A percentile compares a stretch with the other conserved stretches of the same genome.
Conservation (phyloP, 805 yeast genomes). For the Candida krabiensis region DNA sequence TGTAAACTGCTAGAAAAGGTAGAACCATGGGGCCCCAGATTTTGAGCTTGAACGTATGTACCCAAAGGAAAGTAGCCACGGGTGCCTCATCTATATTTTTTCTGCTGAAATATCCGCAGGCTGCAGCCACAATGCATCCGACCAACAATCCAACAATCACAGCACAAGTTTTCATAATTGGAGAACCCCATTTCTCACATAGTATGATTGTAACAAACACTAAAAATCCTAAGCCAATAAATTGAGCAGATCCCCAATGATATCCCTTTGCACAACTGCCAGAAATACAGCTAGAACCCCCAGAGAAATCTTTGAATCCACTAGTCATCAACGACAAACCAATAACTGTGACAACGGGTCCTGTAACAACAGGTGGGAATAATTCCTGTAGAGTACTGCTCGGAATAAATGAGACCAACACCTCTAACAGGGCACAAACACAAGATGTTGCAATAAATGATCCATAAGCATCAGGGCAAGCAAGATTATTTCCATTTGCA, state of each 20-base stretch:
- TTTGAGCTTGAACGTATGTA: slow-evolving; percentile 33
- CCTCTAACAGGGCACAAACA: slow-evolving; percentile 57
- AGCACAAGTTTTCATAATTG: slow-evolving; percentile 81
- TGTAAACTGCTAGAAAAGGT: slow-evolving; percentile 73
- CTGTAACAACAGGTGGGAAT: slow-evolving; percentile 80
- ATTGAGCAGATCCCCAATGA: slow-evolving; percentile 75
- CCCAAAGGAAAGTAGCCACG: slow-evolving; percentile 72
- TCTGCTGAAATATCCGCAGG: slow-evolving; percentile 69
- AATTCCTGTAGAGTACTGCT: slow-evolving; percentile 56
- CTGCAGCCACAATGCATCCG: slow-evolving; percentile 84
- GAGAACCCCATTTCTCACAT: slow-evolving; percentile 76
- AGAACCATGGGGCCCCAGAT: slow-evolving; percentile 77
- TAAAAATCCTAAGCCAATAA: slow-evolving; percentile 72
- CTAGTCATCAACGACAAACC: slow-evolving; percentile 60
- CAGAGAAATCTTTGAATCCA: slow-evolving; percentile 76
- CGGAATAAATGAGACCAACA: slow-evolving; percentile 65
- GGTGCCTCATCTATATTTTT: slow-evolving; percentile 60
- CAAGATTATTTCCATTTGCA: slow-evolving; percentile 54
- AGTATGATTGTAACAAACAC: slow-evolving; percentile 64
- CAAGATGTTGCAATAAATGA: slow-evolving; percentile 59
- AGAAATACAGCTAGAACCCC: slow-evolving; percentile 64
- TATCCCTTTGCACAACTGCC: slow-evolving; percentile 41
- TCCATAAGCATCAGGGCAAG: slow-evolving; percentile 82
- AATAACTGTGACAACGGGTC: slow-evolving; percentile 77
- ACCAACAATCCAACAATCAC: slow-evolving; percentile 71